Percentiles rank a stretch among this genome's conserved stretches.
Conservation (phyloP, 768 basidiomycete genomes). For the Suillus subaureus region DNA sequence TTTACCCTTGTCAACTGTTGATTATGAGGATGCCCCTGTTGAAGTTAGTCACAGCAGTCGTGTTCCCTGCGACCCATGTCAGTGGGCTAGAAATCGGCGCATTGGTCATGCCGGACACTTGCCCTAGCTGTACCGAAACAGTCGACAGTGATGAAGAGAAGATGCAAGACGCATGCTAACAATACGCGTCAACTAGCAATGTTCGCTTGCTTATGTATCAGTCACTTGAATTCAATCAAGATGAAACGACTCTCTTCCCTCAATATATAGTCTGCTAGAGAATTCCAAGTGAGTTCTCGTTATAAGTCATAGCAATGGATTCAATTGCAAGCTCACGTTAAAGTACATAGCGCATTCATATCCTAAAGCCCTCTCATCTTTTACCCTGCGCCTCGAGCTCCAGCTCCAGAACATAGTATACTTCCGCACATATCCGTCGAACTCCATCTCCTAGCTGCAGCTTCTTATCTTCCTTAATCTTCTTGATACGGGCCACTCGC, state of each 20-base stretch:
- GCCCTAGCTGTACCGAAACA: background rate
- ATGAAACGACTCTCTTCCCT: background rate
- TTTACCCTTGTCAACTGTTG: background rate
- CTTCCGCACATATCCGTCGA: conserved; percentile 84
- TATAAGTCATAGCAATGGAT: background rate
- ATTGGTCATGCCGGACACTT: background rate
- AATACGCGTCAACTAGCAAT: background rate
- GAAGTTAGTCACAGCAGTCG: background rate
- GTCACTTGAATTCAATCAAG: background rate
- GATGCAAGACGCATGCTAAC: background rate
- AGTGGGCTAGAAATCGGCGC: background rate
- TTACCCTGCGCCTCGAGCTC: conserved; percentile 87
- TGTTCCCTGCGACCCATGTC: background rate
- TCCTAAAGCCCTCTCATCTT: conserved; percentile 83
- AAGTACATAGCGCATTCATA: conserved; percentile 29
- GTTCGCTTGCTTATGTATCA: background rate
- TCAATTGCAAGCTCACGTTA: background rate
- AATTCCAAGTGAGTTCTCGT: background rate
- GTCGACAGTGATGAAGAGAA: background rate
- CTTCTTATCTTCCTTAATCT: conserved; percentile 79
- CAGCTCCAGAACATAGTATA: conserved; percentile 81
- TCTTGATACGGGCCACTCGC: conserved; percentile 71
- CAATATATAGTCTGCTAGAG: background rate
- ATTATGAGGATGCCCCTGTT: background rate
- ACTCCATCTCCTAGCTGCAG: conserved; percentile 54